Conservation (phyloP, 495 filamentous ascomycete species). For the Neurospora hispaniola region DNA sequence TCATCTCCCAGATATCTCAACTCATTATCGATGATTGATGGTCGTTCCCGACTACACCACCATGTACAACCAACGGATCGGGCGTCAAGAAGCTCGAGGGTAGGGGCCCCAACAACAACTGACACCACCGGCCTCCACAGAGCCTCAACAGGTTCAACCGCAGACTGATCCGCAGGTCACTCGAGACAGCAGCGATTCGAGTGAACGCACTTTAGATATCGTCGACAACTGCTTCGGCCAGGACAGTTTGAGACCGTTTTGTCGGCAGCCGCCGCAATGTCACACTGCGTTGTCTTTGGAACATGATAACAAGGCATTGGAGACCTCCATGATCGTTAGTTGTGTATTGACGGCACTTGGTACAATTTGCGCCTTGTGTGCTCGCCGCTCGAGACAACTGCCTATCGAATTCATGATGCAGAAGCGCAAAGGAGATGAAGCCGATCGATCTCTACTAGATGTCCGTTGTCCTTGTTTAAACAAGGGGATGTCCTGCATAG, state of each 20-base stretch:
- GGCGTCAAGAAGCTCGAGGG: neutral
- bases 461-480: too few relatives aligned
- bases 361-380: too few relatives aligned
- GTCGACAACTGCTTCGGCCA: neutral
- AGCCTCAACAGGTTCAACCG: neutral
- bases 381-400: too few relatives aligned
- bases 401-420: too few relatives aligned
- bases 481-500: too few relatives aligned
- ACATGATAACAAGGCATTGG: too few relatives aligned
- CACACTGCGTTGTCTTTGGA: too few relatives aligned
- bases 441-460: too few relatives aligned
- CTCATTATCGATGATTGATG: neutral
- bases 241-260: constrained; percentile 21
- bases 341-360: too few relatives aligned
- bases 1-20: neutral
- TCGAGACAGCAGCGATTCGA: neutral
- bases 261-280: neutral
- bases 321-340: too few relatives aligned
- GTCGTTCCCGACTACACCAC: neutral
- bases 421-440: too few relatives aligned
- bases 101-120: neutral
- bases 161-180: neutral
- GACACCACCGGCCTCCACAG: neutral
- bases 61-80: neutral
- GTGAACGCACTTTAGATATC: neutral